phyloP scores from a whole-genome alignment of 192 early-diverging fungal species.

The Coemansia sp. region DNA sequence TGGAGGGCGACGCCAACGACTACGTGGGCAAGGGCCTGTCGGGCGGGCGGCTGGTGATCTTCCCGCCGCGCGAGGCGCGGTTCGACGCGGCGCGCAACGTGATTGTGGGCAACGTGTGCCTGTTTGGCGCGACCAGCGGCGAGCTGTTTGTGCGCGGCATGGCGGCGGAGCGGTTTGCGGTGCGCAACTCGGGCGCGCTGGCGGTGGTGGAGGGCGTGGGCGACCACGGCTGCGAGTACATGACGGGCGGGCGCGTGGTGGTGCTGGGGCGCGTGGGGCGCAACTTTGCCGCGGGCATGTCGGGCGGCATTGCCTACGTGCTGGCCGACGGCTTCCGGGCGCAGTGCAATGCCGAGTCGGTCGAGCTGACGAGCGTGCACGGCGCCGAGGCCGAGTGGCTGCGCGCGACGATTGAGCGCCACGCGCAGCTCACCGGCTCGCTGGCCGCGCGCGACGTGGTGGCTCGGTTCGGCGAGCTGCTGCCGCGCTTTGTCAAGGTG shows the following conservation, averaged over 20 bases:
- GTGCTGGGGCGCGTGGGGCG: conserved; percentile 85
- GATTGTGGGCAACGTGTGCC: conserved; percentile 94
- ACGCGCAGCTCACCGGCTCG: conserved; percentile 78
- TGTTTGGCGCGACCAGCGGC: conserved; percentile 95
- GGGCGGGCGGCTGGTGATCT: conserved; percentile 85
- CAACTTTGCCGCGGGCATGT: conserved; percentile 99
- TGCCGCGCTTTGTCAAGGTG: conserved; percentile 88
- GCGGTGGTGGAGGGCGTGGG: conserved; percentile 96
- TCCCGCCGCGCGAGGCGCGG: conserved; percentile 72
- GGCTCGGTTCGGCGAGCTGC: conserved; percentile 60
- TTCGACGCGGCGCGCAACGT: conserved; percentile 87
- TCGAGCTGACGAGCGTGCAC: conserved; percentile 75
- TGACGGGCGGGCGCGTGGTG: conserved; percentile 94
- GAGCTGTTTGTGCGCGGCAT: conserved; percentile 88
- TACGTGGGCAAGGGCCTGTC: conserved; percentile 99
- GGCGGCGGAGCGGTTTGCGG: conserved; percentile 96
- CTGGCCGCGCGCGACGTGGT: conserved; percentile 66
- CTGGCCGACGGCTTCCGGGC: conserved; percentile 65
- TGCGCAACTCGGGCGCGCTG: conserved; percentile 95
- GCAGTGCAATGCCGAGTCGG: conserved; percentile 89
- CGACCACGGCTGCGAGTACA: conserved; percentile 99
- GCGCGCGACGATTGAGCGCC: conserved; percentile 73
- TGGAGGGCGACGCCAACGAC: conserved; percentile 98
- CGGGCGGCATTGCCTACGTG: conserved; percentile 94
- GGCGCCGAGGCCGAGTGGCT: conserved; percentile 72